Conservation (phyloP, 129 eudicot genomes). For the Logfia minima region DNA sequence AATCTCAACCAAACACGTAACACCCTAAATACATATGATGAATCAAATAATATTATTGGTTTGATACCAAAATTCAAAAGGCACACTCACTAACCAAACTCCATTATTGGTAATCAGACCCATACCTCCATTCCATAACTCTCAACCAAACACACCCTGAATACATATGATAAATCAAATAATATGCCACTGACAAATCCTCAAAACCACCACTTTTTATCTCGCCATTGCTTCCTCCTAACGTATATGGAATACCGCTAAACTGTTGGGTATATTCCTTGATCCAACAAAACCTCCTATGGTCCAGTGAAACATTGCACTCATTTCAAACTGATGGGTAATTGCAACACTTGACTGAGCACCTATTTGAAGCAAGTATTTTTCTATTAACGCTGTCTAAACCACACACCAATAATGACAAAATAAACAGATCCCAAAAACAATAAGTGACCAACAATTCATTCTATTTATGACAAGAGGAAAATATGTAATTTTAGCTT, state of each 20-base stretch:
- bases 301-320: background rate
- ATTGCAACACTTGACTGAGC: background rate
- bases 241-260: background rate
- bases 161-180: too few relatives aligned
- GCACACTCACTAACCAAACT: background rate
- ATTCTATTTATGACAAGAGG: background rate
- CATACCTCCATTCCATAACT: background rate
- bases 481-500: constrained; percentile 15
- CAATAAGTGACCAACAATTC: background rate
- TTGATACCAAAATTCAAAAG: background rate
- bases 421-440: background rate
- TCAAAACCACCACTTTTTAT: background rate
- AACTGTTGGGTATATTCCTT: background rate
- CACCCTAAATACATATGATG: too few relatives aligned
- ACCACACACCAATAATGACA: background rate
- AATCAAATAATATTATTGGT: too few relatives aligned
- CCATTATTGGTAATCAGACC: background rate
- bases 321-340: background rate
- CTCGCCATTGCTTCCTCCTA: background rate
- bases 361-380: background rate
- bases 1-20: too few relatives aligned
- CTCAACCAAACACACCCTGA: background rate
- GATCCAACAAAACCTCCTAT: background rate
- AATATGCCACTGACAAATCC: background rate
- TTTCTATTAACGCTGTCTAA: background rate